phyloP scores from a whole-genome alignment of 768 basidiomycete genomes.

The Suillus paluster region DNA sequence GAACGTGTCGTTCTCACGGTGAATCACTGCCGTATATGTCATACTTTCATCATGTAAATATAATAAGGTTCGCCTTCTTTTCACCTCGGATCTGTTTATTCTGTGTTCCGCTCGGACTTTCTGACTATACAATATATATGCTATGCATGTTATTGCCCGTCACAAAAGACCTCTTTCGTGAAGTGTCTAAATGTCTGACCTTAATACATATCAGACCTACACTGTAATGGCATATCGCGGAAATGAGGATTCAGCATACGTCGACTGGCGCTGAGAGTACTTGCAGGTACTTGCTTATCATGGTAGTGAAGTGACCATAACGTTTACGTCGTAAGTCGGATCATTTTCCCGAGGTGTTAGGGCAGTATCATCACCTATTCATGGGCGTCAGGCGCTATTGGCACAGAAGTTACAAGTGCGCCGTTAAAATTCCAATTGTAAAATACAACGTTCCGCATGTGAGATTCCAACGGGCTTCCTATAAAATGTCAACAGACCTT shows the following conservation, averaged over 20 bases:
- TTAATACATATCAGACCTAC: too few species aligned
- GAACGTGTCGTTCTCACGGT: constrained; percentile 7
- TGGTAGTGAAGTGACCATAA: not conserved
- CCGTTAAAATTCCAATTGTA: not conserved
- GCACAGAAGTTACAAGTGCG: not conserved
- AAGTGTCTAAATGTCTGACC: not conserved
- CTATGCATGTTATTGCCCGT: not conserved
- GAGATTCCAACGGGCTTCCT: not conserved
- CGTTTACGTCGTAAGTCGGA: constrained; percentile 2
- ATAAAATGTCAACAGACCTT: not conserved
- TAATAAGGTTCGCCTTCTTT: too few species aligned
- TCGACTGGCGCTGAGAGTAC: too few species aligned
- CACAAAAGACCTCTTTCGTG: not conserved
- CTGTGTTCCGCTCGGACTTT: too few species aligned
- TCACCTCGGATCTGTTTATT: too few species aligned
- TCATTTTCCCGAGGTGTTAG: not conserved
- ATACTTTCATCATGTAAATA: too few species aligned
- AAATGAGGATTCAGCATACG: not conserved
- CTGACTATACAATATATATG: too few species aligned
- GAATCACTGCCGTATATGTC: not conserved
- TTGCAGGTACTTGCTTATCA: not conserved
- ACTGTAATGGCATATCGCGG: not conserved
- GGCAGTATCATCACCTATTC: too few species aligned
- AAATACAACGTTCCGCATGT: not conserved
- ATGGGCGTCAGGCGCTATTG: too few species aligned